A percentile compares a stretch with the other conserved stretches of the same genome.
phyloP scores from a whole-genome alignment of 177 flowering plant genomes.

The Vitis hybrid region DNA sequence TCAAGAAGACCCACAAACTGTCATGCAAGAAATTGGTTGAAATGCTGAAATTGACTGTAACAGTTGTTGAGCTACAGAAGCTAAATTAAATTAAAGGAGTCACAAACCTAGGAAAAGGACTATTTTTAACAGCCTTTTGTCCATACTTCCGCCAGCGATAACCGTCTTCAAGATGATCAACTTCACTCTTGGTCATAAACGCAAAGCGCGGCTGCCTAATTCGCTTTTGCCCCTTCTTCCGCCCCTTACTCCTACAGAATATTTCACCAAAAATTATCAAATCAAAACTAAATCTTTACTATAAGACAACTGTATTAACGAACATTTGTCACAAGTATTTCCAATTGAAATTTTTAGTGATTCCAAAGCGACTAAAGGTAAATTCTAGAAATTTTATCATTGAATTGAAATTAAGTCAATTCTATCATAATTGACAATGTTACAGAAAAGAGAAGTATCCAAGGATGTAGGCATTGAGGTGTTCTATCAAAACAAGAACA shows the following conservation, averaged over 20 bases:
- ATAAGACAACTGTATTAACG: background rate
- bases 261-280: conserved; percentile 17
- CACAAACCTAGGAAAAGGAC: conserved; percentile 81
- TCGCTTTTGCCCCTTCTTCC: conserved; percentile 66
- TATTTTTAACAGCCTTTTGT: conserved; percentile 87
- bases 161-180: conserved; percentile 91
- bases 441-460: too few relatives aligned
- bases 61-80: too few relatives aligned
- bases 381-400: too few relatives aligned
- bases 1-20: too few relatives aligned
- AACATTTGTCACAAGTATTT: background rate
- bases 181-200: conserved; percentile 87
- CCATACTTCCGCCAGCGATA: conserved; percentile 93
- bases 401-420: too few relatives aligned
- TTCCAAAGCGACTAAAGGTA: too few relatives aligned
- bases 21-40: too few relatives aligned
- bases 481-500: too few relatives aligned
- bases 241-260: conserved; percentile 47
- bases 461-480: too few relatives aligned
- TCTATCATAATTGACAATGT: background rate
- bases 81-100: too few relatives aligned
- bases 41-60: too few relatives aligned
- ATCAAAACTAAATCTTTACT: background rate
- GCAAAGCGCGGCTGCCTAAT: conserved; percentile 78
- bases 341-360: too few relatives aligned